Conservation (phyloP, 306 rosid species). For the Quillaja saponaria region DNA sequence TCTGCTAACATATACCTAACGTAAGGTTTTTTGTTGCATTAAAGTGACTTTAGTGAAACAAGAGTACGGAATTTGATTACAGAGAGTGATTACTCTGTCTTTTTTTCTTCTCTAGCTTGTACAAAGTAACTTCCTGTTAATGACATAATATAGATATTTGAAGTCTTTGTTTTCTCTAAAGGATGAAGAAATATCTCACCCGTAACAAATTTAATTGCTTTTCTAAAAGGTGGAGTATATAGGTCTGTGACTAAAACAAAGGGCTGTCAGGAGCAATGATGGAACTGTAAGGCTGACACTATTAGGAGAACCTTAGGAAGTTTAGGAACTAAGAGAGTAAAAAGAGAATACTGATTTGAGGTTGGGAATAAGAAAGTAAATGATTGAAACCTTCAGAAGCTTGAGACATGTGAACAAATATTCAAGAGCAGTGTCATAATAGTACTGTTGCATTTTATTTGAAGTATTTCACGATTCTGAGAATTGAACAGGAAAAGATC, state of each 20-base stretch:
- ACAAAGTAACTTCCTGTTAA: no score
- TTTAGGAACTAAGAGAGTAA: not conserved
- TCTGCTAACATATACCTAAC: no score
- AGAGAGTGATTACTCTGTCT: no score
- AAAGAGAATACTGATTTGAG: not conserved
- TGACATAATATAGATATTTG: no score
- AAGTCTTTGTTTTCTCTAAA: no score
- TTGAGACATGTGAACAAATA: no score
- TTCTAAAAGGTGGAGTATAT: not conserved
- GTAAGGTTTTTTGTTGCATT: no score
- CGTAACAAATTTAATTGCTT: constrained; percentile 5
- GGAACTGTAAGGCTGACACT: not conserved
- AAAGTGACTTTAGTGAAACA: no score
- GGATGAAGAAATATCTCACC: not conserved
- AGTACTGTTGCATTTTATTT: not conserved
- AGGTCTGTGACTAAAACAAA: not conserved
- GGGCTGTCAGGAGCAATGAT: not conserved
- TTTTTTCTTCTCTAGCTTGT: no score
- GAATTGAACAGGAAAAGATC: not conserved
- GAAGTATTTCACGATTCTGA: not conserved
- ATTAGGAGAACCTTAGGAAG: not conserved
- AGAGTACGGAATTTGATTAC: no score
- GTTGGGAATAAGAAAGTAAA: no score
- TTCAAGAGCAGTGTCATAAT: not conserved
- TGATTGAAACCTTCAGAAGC: no score